Conservation (phyloP, 2,329 filamentous ascomycete species). For the Alternaria longipes region DNA sequence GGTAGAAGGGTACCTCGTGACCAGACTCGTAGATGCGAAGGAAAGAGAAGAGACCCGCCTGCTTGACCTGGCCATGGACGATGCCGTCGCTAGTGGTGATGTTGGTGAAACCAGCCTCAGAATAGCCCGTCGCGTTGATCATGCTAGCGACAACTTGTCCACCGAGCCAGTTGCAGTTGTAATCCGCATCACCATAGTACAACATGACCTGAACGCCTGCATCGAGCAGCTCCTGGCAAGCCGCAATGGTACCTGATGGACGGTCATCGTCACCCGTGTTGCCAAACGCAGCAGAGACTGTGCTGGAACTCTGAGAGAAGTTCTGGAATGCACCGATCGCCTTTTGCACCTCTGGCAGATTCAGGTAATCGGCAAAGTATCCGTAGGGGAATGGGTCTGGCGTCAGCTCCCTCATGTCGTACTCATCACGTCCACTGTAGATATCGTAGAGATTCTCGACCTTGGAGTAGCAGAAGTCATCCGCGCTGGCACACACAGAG, state of each 20-base stretch:
- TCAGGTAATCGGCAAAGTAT: constrained; percentile 67
- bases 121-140: constrained; percentile 55
- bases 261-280: constrained; percentile 62
- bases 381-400: constrained; percentile 67
- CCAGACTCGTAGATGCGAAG: constrained; percentile 61
- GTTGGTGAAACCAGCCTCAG: constrained; percentile 59
- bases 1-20: constrained; percentile 65
- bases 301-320: constrained; percentile 60
- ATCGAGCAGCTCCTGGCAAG: constrained; percentile 51
- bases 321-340: constrained; percentile 69
- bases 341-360: constrained; percentile 62
- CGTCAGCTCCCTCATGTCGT: constrained; percentile 66
- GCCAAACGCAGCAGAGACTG: constrained; percentile 57
- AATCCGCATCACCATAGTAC: constrained; percentile 61
- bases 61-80: constrained; percentile 64
- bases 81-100: constrained; percentile 55
- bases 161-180: constrained; percentile 60
- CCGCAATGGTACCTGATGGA: constrained; percentile 55
- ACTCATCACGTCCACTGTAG: constrained; percentile 65
- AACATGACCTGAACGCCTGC: constrained; percentile 54
- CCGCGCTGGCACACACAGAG: constrained; percentile 62
- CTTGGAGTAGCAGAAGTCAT: constrained; percentile 64
- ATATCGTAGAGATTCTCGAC: constrained; percentile 64
- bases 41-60: constrained; percentile 62
- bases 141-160: constrained; percentile 53